Conservation (phyloP, 495 filamentous ascomycete species). For the Parmelia sp. region DNA sequence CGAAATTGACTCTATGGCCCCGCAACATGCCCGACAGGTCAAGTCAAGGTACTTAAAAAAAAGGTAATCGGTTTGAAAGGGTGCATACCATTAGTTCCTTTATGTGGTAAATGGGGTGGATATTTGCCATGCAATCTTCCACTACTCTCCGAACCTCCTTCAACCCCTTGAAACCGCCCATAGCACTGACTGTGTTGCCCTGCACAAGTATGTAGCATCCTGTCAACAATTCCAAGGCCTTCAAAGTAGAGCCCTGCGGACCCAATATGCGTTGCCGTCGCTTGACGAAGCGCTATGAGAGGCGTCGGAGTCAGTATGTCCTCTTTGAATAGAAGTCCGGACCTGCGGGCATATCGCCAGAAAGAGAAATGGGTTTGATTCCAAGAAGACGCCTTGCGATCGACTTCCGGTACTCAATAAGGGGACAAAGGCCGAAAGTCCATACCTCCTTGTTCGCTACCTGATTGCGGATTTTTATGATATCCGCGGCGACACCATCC, state of each 20-base stretch:
- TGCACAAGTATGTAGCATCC: slow-evolving; percentile 92
- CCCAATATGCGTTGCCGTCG: slow-evolving; percentile 87
- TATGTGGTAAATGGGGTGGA: slow-evolving; percentile 89
- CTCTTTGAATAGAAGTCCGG: neutral
- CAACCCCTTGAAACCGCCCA: slow-evolving; percentile 86
- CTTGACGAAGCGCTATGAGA: slow-evolving; percentile 72
- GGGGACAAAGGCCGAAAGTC: neutral
- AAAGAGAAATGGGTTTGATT: neutral
- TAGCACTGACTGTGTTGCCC: slow-evolving; percentile 88
- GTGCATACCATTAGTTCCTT: slow-evolving; percentile 77
- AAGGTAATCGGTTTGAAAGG: neutral
- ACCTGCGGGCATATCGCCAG: neutral
- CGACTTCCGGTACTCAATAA: neutral
- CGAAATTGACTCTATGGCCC: neutral
- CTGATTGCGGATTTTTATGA: slow-evolving; percentile 87
- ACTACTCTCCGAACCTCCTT: slow-evolving; percentile 89
- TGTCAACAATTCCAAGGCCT: slow-evolving; percentile 93
- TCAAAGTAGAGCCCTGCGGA: slow-evolving; percentile 75
- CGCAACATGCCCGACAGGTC: neutral
- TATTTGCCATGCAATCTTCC: slow-evolving; percentile 94
- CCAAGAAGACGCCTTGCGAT: neutral
- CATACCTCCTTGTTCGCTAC: slow-evolving; percentile 80
- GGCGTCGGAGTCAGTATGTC: neutral
- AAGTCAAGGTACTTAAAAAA: neutral
- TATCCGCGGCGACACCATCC: slow-evolving; percentile 81